These are phyloP conservation scores for Zychaea mexicana DNA, from an alignment of 371 early-diverging fungal genomes.

Conservation along the genomic window DNA sequence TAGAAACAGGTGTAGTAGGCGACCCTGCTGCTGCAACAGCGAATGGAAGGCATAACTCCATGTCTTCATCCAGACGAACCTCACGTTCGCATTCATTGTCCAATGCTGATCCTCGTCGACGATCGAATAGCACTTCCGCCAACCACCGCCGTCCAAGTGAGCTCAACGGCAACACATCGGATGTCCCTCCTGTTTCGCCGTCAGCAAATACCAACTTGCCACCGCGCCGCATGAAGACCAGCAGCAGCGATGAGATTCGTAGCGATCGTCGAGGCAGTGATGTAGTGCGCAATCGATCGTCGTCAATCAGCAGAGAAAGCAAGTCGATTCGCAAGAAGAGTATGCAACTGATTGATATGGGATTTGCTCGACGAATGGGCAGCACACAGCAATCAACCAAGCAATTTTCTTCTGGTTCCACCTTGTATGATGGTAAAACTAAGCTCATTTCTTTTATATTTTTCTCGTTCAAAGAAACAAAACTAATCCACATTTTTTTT, in stretches of 20 bases:
- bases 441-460: neutral
- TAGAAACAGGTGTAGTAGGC: no score
- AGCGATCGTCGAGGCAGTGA: slow-evolving; percentile 7
- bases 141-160: neutral
- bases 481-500: neutral
- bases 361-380: slow-evolving; percentile 20
- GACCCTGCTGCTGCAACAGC: no score
- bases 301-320: neutral
- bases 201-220: neutral
- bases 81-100: slow-evolving; percentile 8
- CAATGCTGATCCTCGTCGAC: slow-evolving; percentile 1
- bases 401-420: neutral
- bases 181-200: neutral
- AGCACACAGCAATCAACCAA: slow-evolving; percentile 1
- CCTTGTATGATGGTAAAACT: slow-evolving; percentile 1
- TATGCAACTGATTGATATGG: slow-evolving; percentile 21
- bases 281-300: neutral
- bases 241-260: slow-evolving; percentile 14
- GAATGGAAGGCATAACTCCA: slow-evolving; percentile 1
- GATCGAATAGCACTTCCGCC: neutral
- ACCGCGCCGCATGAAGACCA: slow-evolving; percentile 8
- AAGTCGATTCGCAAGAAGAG: slow-evolving; percentile 22
- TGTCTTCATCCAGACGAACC: neutral
- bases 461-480: neutral
- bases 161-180: neutral